Evolutionary conservation across 2,329 filamentous ascomycete genomes (phyloP).

Genomic region (Elsinoe necatrix): DNA sequence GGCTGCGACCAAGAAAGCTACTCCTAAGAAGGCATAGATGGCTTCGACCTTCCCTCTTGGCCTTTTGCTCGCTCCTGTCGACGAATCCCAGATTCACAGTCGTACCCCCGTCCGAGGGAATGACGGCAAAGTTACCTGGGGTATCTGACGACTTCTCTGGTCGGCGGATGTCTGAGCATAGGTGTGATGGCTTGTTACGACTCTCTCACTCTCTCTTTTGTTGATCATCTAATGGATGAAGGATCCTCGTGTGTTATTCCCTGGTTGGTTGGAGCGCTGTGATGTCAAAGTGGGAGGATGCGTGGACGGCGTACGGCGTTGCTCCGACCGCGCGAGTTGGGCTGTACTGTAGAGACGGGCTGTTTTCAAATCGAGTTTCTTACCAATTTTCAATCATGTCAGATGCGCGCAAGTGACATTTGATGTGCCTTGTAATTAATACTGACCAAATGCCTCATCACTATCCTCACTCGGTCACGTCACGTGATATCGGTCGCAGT

Average conservation of each 20-base stretch:
- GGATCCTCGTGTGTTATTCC: not conserved
- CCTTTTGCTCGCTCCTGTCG: not conserved
- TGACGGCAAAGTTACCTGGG: not conserved
- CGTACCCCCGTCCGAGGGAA: not conserved
- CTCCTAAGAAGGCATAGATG: conserved; percentile 26
- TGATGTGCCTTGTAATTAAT: no score
- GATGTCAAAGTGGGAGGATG: conserved; percentile 11
- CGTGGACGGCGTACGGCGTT: conserved; percentile 9
- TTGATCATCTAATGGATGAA: not conserved
- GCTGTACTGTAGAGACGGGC: conserved; percentile 12
- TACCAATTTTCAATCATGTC: not conserved
- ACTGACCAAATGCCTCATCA: no score
- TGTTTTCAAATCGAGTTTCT: not conserved
- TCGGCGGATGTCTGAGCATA: not conserved
- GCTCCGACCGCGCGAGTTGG: not conserved
- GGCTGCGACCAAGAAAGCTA: conserved; percentile 39
- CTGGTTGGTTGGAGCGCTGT: not conserved
- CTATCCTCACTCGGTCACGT: no score
- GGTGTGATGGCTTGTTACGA: conserved; percentile 13
- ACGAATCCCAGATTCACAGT: not conserved
- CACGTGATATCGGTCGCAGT: no score
- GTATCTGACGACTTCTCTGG: not conserved
- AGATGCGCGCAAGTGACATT: no score
- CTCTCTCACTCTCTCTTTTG: conserved; percentile 9
- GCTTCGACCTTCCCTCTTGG: conserved; percentile 4